Base-by-base conservation (phyloP, 2,329 filamentous ascomycete genomes). In the Venturia effusa region DNA sequence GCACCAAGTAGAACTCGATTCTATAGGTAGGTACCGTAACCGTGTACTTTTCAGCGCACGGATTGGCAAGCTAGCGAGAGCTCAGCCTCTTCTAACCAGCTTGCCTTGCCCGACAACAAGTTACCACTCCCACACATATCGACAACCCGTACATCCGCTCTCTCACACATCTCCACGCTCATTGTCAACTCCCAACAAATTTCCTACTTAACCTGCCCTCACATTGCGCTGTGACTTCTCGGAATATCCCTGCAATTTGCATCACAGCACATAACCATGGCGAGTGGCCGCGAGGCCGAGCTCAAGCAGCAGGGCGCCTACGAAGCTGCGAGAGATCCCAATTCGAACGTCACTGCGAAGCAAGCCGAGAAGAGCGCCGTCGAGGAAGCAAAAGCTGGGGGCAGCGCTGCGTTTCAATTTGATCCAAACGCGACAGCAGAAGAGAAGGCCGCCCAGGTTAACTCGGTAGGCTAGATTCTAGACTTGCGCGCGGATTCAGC, bases 341-440 rank as follows among this genome's bases (percentile, higher is more conserved):
- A 89, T 69, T 88, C 82, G 72, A 78, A 76, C 55, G 83, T 92
- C 67, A 84, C 85, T 0, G 80, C 90, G 59, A 83, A 88, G 48
- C 85, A 87, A 67, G 89, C 89, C 39, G 83, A 96, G 76, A 81
- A 84, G 68, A 84, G 84, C 70, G 82, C 97, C 60, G 81, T 96
- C 32, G 80, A 89, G 63, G 87, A 96, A 74, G 90, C 90, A 68
- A 85, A 82, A 71, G 88, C 88, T 70, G 90, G 88, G 15, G 94
- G 94, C 51, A 84, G 88, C 30, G 79, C 87, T 37, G 92, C 91
- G 67, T 94, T 89, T 73, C 84, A 87, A 67, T 99, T 97, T 77
- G 84, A 99, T 72, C 91, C 94, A 0, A 78, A 96, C 79, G 92
- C 92, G 51, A 87, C 82, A 54, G 83, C 88, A 0, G 90, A 92